A percentile compares a stretch with the other conserved stretches of the same genome.
Evolutionary conservation across 148 eudicot species (phyloP).

Genomic region (Limonium bicolor): DNA sequence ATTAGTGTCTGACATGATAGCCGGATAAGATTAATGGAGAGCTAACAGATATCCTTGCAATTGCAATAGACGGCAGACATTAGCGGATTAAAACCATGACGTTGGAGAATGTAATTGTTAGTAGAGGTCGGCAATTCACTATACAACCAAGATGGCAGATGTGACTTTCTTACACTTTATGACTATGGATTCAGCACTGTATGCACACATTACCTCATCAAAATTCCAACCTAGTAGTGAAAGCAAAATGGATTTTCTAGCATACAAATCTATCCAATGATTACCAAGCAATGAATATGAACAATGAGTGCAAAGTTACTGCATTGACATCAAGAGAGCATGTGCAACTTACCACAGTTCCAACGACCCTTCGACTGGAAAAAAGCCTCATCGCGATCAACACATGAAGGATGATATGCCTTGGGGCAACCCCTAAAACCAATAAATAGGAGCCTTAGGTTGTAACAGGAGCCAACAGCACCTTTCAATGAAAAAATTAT

Average conservation of each 20-base stretch:
- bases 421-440: slow-evolving; percentile 19
- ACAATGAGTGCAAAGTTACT: no score
- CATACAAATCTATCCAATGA: background rate
- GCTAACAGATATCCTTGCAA: no score
- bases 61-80: no score
- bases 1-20: no score
- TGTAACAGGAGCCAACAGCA: background rate
- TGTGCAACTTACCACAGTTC: slow-evolving; percentile 22
- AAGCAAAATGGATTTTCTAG: background rate
- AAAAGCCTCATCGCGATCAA: slow-evolving; percentile 23
- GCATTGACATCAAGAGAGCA: background rate
- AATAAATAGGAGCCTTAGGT: background rate
- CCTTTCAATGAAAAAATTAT: background rate
- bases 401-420: slow-evolving; percentile 26
- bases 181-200: no score
- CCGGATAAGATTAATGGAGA: no score
- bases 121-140: no score
- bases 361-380: slow-evolving; percentile 14
- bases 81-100: no score
- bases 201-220: background rate
- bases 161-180: no score
- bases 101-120: no score
- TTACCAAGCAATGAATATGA: background rate
- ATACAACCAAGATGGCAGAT: no score
- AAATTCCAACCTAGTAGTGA: background rate